These are phyloP conservation scores for Mycena maculata DNA, from an alignment of 768 basidiomycete species.

Conservation along the genomic window DNA sequence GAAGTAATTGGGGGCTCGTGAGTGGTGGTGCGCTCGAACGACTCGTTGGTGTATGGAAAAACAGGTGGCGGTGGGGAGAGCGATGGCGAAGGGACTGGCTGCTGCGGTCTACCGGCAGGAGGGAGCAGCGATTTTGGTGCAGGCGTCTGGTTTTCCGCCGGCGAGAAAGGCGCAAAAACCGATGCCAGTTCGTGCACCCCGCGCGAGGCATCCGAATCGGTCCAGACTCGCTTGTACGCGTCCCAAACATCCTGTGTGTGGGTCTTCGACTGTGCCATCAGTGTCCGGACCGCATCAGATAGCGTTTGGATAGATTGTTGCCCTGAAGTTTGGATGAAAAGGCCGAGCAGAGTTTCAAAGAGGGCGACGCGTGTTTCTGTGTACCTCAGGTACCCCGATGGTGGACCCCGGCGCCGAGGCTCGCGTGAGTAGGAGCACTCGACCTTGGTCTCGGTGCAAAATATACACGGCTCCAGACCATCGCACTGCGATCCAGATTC, in stretches of 20 bases:
- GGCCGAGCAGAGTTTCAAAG: constrained; percentile 43
- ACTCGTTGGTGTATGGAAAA: constrained; percentile 26
- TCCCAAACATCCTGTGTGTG: constrained; percentile 48
- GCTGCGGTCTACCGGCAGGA: background rate
- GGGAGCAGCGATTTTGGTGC: constrained; percentile 39
- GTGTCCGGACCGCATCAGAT: constrained; percentile 21
- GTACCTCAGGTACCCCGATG: constrained; percentile 44
- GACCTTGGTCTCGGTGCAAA: constrained; percentile 42
- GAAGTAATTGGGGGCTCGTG: constrained; percentile 2
- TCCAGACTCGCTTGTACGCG: constrained; percentile 40
- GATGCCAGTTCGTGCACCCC: constrained; percentile 39
- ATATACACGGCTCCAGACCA: constrained; percentile 45
- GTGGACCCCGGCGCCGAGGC: constrained; percentile 44
- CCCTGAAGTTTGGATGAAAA: constrained; percentile 32
- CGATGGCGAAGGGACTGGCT: constrained; percentile 8
- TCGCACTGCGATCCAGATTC: constrained; percentile 38
- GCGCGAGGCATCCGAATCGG: constrained; percentile 35
- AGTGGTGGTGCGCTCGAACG: constrained; percentile 25
- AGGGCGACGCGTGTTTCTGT: constrained; percentile 44
- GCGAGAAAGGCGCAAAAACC: constrained; percentile 42
- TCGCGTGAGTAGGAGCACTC: constrained; percentile 47
- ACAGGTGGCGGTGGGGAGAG: constrained; percentile 20
- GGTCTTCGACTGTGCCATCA: constrained; percentile 35
- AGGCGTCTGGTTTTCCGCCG: constrained; percentile 35
- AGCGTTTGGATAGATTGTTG: constrained; percentile 8